Base-by-base conservation (phyloP, 1,139 yeast species). In the Ogataea hybrid region DNA sequence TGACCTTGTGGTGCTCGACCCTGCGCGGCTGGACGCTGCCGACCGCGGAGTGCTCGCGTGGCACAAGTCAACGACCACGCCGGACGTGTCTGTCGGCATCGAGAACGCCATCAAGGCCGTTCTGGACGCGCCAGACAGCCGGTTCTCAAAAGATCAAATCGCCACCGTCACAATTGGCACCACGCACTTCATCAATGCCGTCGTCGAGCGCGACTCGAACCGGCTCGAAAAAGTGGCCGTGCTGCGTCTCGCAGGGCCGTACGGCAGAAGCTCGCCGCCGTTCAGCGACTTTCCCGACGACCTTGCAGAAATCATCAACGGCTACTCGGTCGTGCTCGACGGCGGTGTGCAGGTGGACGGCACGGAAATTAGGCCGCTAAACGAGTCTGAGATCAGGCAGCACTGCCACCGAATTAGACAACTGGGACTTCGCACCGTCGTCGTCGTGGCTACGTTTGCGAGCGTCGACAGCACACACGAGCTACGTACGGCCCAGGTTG, bases 61-160 rank as follows among this genome's bases (percentile, higher is more conserved):
- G 77, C 12, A 68, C 48, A 72, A 72, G 45, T 60, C 70, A 11
- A 54, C 61, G 5, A 72, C 77, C 1, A 70, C 77, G 4, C 54
- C 62, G 3, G 71, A 71, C 42, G 73, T 71, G 5, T 62, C 73
- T 2, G 60, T 54, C n/a, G 77, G 76, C 5, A 71, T 72, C 37
- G 58, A 59, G 32, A 48, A 51, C 15, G 73, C 72, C 5, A 57
- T 71, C 17, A 39, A 55, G 36, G 42, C 49, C 37, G 51, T 71
- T 44, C 58, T 63, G 39, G 53, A 49, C 2, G 57, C 58, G 11
- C 39, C 42, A 10, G 23, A 44, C 5, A 18, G 31, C 9, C 34
- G 28, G 10, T 41, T 46, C 16, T 25, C 45, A 4, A 53, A 53
- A 15, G 41, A 49, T 4, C 59, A 63, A 8, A 57, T 63, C 12